Percentiles rank a stretch among this genome's conserved stretches.
These are phyloP conservation scores for Fistulifera solaris DNA, from an alignment of 108 stramenopile genomes.

Conservation along the genomic window DNA sequence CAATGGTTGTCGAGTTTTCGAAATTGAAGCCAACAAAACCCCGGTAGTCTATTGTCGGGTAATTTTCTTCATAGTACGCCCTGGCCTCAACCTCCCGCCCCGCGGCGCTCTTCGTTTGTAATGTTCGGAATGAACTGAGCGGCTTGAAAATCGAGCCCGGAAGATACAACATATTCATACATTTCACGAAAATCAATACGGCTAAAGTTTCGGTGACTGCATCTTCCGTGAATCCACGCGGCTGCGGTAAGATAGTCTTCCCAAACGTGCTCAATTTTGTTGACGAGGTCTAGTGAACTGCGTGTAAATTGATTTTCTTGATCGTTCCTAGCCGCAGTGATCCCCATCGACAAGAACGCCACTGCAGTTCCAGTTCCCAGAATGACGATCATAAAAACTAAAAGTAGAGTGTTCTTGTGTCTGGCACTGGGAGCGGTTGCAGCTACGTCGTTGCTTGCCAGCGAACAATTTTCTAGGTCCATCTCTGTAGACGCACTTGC, in stretches of 20 bases:
- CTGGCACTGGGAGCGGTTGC: too few species aligned
- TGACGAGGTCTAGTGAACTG: slow-evolving; percentile 10
- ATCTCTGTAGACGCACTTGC: slow-evolving; percentile 1
- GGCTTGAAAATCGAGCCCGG: slow-evolving; percentile 24
- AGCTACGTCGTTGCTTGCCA: too few species aligned
- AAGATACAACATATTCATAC: slow-evolving; percentile 20
- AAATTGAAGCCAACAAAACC: slow-evolving; percentile 22
- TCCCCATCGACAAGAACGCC: slow-evolving; percentile 15
- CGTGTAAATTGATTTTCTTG: slow-evolving; percentile 19
- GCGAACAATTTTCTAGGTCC: not conserved
- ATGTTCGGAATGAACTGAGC: slow-evolving; percentile 15
- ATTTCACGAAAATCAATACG: slow-evolving; percentile 26
- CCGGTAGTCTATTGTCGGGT: slow-evolving; percentile 18
- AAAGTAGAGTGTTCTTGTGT: too few species aligned
- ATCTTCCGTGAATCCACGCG: slow-evolving; percentile 21
- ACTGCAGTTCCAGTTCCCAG: slow-evolving; percentile 10
- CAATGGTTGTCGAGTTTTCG: slow-evolving; percentile 1
- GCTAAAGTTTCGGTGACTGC: slow-evolving; percentile 4
- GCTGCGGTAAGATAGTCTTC: slow-evolving; percentile 29
- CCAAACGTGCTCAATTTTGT: slow-evolving; percentile 14
- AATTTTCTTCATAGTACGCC: slow-evolving; percentile 16
- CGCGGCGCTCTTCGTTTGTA: slow-evolving; percentile 17
- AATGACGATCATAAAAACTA: slow-evolving; percentile 10
- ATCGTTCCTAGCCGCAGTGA: not conserved
- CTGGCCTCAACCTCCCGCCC: slow-evolving; percentile 18